These are phyloP conservation scores for Claviceps fusiformis DNA, from an alignment of 2,329 filamentous ascomycete genomes.

Conservation along the genomic window DNA sequence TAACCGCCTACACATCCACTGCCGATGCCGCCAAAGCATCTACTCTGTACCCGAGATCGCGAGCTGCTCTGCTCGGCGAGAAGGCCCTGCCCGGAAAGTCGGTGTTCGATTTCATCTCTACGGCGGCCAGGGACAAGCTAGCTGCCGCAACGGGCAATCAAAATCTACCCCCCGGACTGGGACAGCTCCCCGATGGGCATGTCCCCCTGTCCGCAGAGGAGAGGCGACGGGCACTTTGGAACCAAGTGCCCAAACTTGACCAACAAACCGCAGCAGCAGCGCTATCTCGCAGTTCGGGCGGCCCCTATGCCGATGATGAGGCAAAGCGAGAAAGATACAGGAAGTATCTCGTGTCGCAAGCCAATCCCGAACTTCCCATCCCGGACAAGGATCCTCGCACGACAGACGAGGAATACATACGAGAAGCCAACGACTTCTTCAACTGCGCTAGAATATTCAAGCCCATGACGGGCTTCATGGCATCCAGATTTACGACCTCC, in stretches of 20 bases:
- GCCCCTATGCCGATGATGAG: slow-evolving; percentile 73
- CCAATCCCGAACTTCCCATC: slow-evolving; percentile 30
- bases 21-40: slow-evolving; percentile 68
- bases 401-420: slow-evolving; percentile 60
- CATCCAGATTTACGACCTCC: slow-evolving; percentile 74
- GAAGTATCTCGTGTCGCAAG: slow-evolving; percentile 64
- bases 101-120: slow-evolving; percentile 82
- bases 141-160: slow-evolving; percentile 60
- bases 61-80: slow-evolving; percentile 73
- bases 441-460: slow-evolving; percentile 63
- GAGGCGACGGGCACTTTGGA: slow-evolving; percentile 41
- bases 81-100: slow-evolving; percentile 72
- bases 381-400: slow-evolving; percentile 31
- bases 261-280: slow-evolving; percentile 55
- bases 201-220: slow-evolving; percentile 48
- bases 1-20: slow-evolving; percentile 44
- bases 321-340: slow-evolving; percentile 70
- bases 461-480: slow-evolving; percentile 85
- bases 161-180: slow-evolving; percentile 63
- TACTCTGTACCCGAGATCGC: slow-evolving; percentile 57
- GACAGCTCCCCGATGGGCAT: slow-evolving; percentile 57
- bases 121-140: slow-evolving; percentile 63
- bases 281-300: slow-evolving; percentile 47
- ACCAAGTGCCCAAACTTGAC: slow-evolving; percentile 50
- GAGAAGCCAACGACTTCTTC: slow-evolving; percentile 65